phyloP scores from a whole-genome alignment of 495 filamentous ascomycete species.

The Penicillium cosmopolitanum region DNA sequence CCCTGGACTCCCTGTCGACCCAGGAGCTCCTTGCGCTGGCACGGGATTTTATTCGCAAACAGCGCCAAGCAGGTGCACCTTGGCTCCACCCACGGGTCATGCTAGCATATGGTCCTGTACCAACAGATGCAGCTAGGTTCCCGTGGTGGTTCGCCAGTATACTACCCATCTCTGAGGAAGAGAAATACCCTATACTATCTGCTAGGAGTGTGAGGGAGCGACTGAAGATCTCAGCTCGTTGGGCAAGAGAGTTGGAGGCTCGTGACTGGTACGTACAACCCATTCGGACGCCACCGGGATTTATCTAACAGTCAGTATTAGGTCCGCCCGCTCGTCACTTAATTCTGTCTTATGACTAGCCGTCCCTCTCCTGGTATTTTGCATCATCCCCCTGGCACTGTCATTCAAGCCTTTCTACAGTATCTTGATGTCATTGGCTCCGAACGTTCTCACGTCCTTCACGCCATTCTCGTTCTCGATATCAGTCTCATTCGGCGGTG shows the following conservation, averaged over 20 bases:
- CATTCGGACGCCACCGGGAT: slow-evolving; percentile 4
- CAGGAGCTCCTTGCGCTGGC: slow-evolving; percentile 65
- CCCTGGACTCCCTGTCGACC: slow-evolving; percentile 68
- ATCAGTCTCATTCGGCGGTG: slow-evolving; percentile 45
- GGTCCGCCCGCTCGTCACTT: slow-evolving; percentile 39
- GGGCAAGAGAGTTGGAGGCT: slow-evolving; percentile 74
- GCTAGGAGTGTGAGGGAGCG: slow-evolving; percentile 77
- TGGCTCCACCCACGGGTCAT: slow-evolving; percentile 76
- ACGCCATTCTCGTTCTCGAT: slow-evolving; percentile 45
- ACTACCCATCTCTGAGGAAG: slow-evolving; percentile 72
- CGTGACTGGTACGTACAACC: slow-evolving; percentile 66
- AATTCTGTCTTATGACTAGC: slow-evolving; percentile 55
- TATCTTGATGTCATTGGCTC: slow-evolving; percentile 28
- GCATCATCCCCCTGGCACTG: slow-evolving; percentile 29
- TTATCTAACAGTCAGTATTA: slow-evolving; percentile 22
- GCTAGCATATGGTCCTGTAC: slow-evolving; percentile 75
- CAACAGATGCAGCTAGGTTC: slow-evolving; percentile 73
- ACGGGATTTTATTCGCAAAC: slow-evolving; percentile 67
- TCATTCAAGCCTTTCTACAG: slow-evolving; percentile 27
- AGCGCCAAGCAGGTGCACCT: slow-evolving; percentile 64
- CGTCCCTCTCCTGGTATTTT: slow-evolving; percentile 49
- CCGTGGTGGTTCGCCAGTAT: slow-evolving; percentile 92
- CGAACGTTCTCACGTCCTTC: slow-evolving; percentile 35
- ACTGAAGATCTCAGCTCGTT: slow-evolving; percentile 74
- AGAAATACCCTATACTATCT: slow-evolving; percentile 75